phyloP scores from a whole-genome alignment of 768 basidiomycete species.

The Holtermanniella nyarrowii region DNA sequence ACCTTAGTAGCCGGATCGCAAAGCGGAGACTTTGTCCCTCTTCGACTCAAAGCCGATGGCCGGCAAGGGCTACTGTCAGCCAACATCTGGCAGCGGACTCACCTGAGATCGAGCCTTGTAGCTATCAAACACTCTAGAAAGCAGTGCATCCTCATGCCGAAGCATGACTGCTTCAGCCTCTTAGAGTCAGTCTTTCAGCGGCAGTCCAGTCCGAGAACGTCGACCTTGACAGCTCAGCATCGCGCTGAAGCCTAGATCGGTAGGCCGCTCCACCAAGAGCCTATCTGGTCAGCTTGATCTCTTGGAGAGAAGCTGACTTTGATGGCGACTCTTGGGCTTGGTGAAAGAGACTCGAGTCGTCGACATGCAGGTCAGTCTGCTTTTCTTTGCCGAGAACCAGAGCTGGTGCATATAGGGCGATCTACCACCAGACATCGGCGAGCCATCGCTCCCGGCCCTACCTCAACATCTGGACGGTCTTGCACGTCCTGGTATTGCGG shows the following conservation, averaged over 20 bases:
- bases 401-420: conserved; percentile 31
- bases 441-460: conserved; percentile 37
- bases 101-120: conserved; percentile 23
- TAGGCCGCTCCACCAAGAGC: neutral
- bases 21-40: conserved; percentile 10
- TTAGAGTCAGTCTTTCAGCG: neutral
- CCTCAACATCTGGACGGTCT: conserved; percentile 14
- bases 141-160: conserved; percentile 24
- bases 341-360: conserved; percentile 37
- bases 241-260: neutral
- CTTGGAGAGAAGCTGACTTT: conserved; percentile 19
- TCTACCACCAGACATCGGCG: conserved; percentile 40
- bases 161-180: conserved; percentile 24
- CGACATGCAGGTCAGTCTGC: conserved; percentile 29
- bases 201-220: conserved; percentile 2
- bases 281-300: neutral
- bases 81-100: neutral
- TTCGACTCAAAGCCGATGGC: conserved; percentile 11
- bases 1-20: neutral
- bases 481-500: neutral
- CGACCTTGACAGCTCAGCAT: neutral
- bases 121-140: conserved; percentile 28
- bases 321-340: conserved; percentile 37
- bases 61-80: conserved; percentile 6
- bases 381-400: no score